Percentiles rank a stretch among this genome's conserved stretches.
These are phyloP conservation scores for Ophryocystis elektroscirrha DNA, from an alignment of 169 alveolate genomes.

Conservation along the genomic window DNA sequence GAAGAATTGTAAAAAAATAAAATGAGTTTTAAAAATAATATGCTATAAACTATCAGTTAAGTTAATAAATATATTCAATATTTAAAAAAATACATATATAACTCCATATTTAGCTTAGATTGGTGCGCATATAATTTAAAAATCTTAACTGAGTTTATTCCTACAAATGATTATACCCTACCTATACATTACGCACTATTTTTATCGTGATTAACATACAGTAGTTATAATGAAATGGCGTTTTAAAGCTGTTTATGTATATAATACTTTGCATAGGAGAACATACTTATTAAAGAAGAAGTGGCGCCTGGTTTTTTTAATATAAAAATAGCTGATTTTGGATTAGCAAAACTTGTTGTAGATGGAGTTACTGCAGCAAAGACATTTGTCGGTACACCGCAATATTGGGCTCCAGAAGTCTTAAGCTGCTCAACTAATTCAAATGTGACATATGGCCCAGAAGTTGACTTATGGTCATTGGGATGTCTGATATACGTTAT, in stretches of 20 bases:
- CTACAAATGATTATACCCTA: not conserved
- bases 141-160: not conserved
- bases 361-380: conserved; percentile 19
- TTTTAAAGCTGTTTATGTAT: conserved; percentile 6
- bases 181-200: not conserved
- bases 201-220: not conserved
- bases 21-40: no score
- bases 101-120: not conserved
- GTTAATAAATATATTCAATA: not conserved
- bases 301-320: conserved; percentile 19
- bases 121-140: not conserved
- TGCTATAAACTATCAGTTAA: no score
- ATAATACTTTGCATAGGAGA: conserved; percentile 30
- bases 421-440: conserved; percentile 4
- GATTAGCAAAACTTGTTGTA: conserved; percentile 22
- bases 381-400: conserved; percentile 37
- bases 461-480: conserved; percentile 20
- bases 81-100: not conserved
- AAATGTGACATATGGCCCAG: conserved; percentile 16
- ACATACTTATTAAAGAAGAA: conserved; percentile 15
- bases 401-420: conserved; percentile 30
- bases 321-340: conserved; percentile 32
- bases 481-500: conserved; percentile 15
- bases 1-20: no score
- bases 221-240: not conserved